phyloP scores from a whole-genome alignment of 495 filamentous ascomycete species.

The Penicillium atrosanguineum region DNA sequence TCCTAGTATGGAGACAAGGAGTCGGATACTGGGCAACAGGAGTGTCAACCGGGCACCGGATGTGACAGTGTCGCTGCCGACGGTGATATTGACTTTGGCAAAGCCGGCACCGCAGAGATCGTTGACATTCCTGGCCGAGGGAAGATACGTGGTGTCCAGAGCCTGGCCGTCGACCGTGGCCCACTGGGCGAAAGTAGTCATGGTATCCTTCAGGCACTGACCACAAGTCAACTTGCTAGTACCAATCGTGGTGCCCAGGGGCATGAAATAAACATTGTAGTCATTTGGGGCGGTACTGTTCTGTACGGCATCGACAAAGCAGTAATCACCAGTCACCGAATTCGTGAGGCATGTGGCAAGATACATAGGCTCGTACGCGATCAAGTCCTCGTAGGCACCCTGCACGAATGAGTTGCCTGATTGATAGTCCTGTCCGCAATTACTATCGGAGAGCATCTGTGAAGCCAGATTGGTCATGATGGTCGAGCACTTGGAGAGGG shows the following conservation, averaged over 20 bases:
- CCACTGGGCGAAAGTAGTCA: conserved; percentile 63
- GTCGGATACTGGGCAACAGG: conserved; percentile 1
- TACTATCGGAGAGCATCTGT: conserved; percentile 51
- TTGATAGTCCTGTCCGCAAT: conserved; percentile 70
- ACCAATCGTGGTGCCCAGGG: conserved; percentile 70
- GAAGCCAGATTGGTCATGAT: conserved; percentile 59
- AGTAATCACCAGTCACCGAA: conserved; percentile 39
- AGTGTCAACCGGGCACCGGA: conserved; percentile 12
- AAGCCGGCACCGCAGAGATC: conserved; percentile 61
- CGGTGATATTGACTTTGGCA: conserved; percentile 57
- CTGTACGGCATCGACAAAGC: conserved; percentile 81
- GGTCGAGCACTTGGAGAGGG: conserved; percentile 55
- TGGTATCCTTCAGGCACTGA: conserved; percentile 65
- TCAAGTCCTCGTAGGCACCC: conserved; percentile 68
- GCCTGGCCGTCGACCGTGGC: conserved; percentile 57
- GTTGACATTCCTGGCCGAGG: conserved; percentile 65
- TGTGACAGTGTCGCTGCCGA: conserved; percentile 21
- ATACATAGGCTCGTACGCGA: conserved; percentile 73
- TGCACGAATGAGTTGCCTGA: conserved; percentile 65
- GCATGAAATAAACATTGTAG: conserved; percentile 78
- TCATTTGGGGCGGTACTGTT: conserved; percentile 65
- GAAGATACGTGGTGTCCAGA: conserved; percentile 57
- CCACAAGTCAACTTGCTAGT: conserved; percentile 64
- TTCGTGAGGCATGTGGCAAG: conserved; percentile 72
- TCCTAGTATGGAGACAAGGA: conserved; percentile 1